phyloP scores from a whole-genome alignment of 140 eudicot genomes.

The Cichorium intybus region DNA sequence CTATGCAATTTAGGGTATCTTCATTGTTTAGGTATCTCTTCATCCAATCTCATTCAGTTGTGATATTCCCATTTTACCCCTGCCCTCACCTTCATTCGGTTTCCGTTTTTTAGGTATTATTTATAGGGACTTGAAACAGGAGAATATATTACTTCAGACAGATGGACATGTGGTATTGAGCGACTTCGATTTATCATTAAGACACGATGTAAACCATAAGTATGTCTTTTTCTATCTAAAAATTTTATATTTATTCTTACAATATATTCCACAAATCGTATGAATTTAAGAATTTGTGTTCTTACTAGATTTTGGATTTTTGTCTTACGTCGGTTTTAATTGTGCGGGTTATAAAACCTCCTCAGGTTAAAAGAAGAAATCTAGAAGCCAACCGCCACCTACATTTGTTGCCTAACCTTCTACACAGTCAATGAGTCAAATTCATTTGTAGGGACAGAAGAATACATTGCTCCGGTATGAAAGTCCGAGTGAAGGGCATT shows the following conservation, averaged over 20 bases:
- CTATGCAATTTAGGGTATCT: slow-evolving; percentile 97
- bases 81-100: background rate
- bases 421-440: slow-evolving; percentile 91
- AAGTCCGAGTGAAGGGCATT: background rate
- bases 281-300: too few species aligned
- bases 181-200: slow-evolving; percentile 91
- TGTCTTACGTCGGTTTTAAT: slow-evolving; percentile 1
- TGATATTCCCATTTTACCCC: background rate
- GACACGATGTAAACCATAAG: slow-evolving; percentile 91
- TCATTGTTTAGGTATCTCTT: slow-evolving; percentile 81
- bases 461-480: slow-evolving; percentile 96
- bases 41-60: background rate
- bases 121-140: slow-evolving; percentile 95
- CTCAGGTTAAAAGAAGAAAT: slow-evolving; percentile 59
- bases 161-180: slow-evolving; percentile 89
- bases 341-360: slow-evolving; percentile 74
- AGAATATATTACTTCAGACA: slow-evolving; percentile 79
- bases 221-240: slow-evolving; percentile 29
- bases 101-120: slow-evolving; percentile 54
- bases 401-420: slow-evolving; percentile 76
- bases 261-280: too few species aligned
- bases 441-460: slow-evolving; percentile 99
- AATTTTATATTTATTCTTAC: background rate
- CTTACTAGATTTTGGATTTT: background rate
- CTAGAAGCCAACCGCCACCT: slow-evolving; percentile 82